phyloP scores from a whole-genome alignment of 768 basidiomycete genomes.

The Hypholoma sublateritium region DNA sequence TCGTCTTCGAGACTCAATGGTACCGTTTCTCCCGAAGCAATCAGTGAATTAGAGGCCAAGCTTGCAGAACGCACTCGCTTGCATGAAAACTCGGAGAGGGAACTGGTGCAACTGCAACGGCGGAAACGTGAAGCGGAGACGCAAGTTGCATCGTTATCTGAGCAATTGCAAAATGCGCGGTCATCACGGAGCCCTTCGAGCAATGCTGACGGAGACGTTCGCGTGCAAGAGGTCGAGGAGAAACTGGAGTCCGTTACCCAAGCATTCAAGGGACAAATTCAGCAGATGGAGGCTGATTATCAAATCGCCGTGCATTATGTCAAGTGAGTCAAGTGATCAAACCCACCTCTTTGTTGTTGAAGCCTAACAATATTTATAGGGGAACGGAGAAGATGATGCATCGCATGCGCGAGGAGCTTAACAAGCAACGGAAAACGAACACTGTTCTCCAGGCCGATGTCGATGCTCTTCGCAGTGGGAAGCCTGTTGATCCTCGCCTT shows the following conservation, averaged over 20 bases:
- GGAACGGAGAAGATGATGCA: slow-evolving; percentile 98
- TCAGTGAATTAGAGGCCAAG: slow-evolving; percentile 77
- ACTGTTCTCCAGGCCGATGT: slow-evolving; percentile 82
- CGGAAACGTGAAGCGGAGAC: slow-evolving; percentile 76
- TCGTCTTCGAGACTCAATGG: slow-evolving; percentile 41
- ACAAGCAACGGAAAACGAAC: slow-evolving; percentile 85
- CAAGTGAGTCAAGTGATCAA: slow-evolving; percentile 57
- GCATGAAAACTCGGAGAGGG: slow-evolving; percentile 75
- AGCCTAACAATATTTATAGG: slow-evolving; percentile 38
- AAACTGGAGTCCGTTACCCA: slow-evolving; percentile 79
- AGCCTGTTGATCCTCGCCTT: slow-evolving; percentile 45
- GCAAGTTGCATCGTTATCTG: slow-evolving; percentile 61
- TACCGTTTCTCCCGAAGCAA: slow-evolving; percentile 37
- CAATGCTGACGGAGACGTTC: slow-evolving; percentile 30
- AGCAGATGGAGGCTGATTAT: slow-evolving; percentile 93
- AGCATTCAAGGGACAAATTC: slow-evolving; percentile 75
- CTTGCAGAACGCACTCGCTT: slow-evolving; percentile 71
- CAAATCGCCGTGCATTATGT: slow-evolving; percentile 96
- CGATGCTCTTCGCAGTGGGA: slow-evolving; percentile 64
- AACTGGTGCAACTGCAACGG: slow-evolving; percentile 63
- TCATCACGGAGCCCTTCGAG: slow-evolving; percentile 54
- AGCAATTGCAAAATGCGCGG: slow-evolving; percentile 66
- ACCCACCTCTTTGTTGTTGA: slow-evolving; percentile 4
- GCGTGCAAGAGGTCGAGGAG: slow-evolving; percentile 67
- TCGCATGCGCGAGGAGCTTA: slow-evolving; percentile 92